phyloP scores from a whole-genome alignment of 495 filamentous ascomycete genomes.

The Patellaria atrata region DNA sequence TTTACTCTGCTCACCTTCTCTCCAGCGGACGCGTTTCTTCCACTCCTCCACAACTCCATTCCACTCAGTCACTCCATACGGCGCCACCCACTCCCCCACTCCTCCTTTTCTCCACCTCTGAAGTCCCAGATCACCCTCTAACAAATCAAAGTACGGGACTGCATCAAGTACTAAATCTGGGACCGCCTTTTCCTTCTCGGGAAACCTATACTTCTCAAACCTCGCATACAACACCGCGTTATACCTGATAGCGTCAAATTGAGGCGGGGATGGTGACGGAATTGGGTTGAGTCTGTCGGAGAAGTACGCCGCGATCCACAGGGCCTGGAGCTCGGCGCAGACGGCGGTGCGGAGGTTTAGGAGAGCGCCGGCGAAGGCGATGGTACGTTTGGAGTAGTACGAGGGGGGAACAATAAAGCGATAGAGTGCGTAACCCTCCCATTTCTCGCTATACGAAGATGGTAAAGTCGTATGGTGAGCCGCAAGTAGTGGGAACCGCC shows the following conservation, averaged over 20 bases:
- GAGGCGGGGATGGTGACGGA: background rate
- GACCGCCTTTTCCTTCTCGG: conserved; percentile 12
- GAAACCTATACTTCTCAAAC: conserved; percentile 13
- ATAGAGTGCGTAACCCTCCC: conserved; percentile 46
- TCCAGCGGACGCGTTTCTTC: no score
- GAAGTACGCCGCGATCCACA: conserved; percentile 58
- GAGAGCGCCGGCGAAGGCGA: conserved; percentile 53
- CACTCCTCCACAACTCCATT: conserved; percentile 13
- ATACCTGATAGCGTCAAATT: conserved; percentile 12
- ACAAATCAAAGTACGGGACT: conserved; percentile 17
- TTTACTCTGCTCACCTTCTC: no score
- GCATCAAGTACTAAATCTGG: conserved; percentile 20
- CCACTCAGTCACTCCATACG: conserved; percentile 17
- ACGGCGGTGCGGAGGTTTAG: conserved; percentile 49
- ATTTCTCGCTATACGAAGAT: no score
- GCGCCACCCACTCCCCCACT: conserved; percentile 6
- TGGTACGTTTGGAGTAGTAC: conserved; percentile 38
- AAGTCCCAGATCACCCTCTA: conserved; percentile 15
- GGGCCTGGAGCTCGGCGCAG: conserved; percentile 49
- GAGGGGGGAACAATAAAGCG: conserved; percentile 58
- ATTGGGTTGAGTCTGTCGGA: conserved; percentile 9
- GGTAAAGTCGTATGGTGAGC: conserved; percentile 25
- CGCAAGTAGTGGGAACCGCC: conserved; percentile 48
- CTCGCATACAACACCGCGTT: conserved; percentile 13
- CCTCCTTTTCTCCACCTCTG: conserved; percentile 13